Evolutionary conservation across 345 rosid species (phyloP).

Genomic region (Nasturtium officinale): DNA sequence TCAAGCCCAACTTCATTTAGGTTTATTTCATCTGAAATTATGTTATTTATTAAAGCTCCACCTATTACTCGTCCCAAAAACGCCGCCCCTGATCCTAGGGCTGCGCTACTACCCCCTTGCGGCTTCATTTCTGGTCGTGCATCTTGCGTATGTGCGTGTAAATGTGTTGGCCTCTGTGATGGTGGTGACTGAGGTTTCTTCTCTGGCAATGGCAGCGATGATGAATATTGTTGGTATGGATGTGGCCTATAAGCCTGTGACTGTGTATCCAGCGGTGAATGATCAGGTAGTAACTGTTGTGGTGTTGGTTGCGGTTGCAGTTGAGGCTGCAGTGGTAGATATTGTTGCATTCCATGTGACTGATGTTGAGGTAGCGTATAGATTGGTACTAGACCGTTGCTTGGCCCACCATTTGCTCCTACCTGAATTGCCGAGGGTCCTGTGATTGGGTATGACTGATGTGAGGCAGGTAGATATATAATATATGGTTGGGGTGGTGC

Average conservation of each 20-base stretch:
- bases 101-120: conserved; percentile 46
- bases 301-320: not conserved
- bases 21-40: conserved; percentile 52
- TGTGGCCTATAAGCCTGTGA: not conserved
- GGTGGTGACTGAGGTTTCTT: conserved; percentile 11
- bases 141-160: no score
- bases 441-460: conserved; percentile 6
- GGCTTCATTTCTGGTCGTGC: not conserved
- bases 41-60: conserved; percentile 58
- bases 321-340: not conserved
- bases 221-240: not conserved
- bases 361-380: conserved; percentile 29
- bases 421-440: conserved; percentile 1
- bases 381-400: conserved; percentile 25
- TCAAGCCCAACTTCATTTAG: not conserved
- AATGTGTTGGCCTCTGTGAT: conserved; percentile 39
- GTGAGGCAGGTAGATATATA: conserved; percentile 18
- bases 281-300: conserved; percentile 12
- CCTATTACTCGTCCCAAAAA: conserved; percentile 62
- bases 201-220: conserved; percentile 28
- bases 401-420: not conserved
- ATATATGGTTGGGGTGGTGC: conserved; percentile 22
- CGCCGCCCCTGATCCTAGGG: conserved; percentile 60
- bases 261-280: not conserved
- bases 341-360: conserved; percentile 25